Evolutionary conservation across 1,284 basidiomycete species (phyloP), one percentile per base, ranked within the genome.

Genomic region (Porodaedalea pini): DNA sequence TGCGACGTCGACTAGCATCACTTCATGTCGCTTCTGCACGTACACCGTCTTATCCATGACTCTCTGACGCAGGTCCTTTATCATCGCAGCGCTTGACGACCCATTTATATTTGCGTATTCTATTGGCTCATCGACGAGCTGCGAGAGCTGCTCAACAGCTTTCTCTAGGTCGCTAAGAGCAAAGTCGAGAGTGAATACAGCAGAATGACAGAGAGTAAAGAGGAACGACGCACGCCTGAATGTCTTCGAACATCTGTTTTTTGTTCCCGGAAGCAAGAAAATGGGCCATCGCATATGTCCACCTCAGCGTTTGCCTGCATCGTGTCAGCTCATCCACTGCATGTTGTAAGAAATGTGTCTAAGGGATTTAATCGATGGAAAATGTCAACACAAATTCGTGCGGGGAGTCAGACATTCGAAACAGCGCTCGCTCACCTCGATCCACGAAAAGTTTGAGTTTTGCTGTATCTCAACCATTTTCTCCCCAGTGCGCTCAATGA

Each of bases 211-310:
- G 11, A 10, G 15, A 21, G 8, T 2, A 40, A 11, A 17, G 2
- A 34, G 4, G 21, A 19, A 10, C 13, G 3, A 62, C 69, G n/a
- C 58, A 73, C 72, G 70, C 69, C 69, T 88, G 85, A 62, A 85
- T 81, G 67, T 86, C 83, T 67, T 86, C 84, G 63, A 87, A 86
- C 43, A 88, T 75, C 64, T 82, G 75, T 29, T 85, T 86, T 73
- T 80, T 75, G 65, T 86, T 86, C 63, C 83, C 81, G 50, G 76
- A 71, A 54, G 73, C 74, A 17, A 88, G 71, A 62, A 83, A 87
- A 72, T 81, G 86, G 0, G 84, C 84, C 83, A 88, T 85, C 19
- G 79, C 80, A 67, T 87, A 88, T 5, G 82, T 83, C 84, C 84
- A 86, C 68, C 86, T 86, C 59, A 88, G 74, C 17, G 83, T 83